phyloP scores from a whole-genome alignment of 352 stramenopile species.

The Phytophthora citricola region DNA sequence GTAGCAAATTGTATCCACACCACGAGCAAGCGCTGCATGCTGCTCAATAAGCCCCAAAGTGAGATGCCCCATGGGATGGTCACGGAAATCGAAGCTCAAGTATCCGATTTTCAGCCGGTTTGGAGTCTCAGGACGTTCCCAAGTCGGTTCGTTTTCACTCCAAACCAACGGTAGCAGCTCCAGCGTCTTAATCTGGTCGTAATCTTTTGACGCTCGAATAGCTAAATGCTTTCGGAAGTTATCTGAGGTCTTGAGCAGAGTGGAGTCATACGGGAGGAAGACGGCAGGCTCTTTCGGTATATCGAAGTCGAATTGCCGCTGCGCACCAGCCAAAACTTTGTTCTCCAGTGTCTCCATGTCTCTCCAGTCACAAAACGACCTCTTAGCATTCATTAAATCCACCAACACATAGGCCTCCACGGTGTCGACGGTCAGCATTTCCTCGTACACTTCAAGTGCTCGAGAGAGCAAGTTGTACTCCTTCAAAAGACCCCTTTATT shows the following conservation, averaged over 20 bases:
- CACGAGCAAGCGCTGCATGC: constrained; percentile 50
- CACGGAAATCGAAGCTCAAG: constrained; percentile 91
- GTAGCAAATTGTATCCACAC: constrained; percentile 68
- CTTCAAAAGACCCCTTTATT: constrained; percentile 84
- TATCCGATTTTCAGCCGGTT: constrained; percentile 82
- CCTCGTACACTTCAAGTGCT: constrained; percentile 51
- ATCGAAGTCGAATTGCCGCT: constrained; percentile 21
- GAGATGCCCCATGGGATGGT: constrained; percentile 94
- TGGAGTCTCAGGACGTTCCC: constrained; percentile 26
- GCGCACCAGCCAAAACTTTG: constrained; percentile 39
- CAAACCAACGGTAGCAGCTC: constrained; percentile 35
- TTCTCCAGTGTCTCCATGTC: constrained; percentile 56
- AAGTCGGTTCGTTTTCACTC: constrained; percentile 12
- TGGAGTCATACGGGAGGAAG: constrained; percentile 79
- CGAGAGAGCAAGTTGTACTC: constrained; percentile 42
- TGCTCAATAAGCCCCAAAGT: constrained; percentile 84
- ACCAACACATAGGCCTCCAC: constrained; percentile 47
- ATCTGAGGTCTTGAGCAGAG: constrained; percentile 62
- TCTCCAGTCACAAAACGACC: constrained; percentile 71
- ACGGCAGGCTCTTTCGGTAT: constrained; percentile 14
- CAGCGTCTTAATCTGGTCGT: constrained; percentile 50
- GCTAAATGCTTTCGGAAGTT: constrained; percentile 57
- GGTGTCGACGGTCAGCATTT: constrained; percentile 46
- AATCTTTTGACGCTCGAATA: constrained; percentile 26
- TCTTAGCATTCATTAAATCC: constrained; percentile 56